These are phyloP conservation scores for Solanum aculeatissimum DNA, from an alignment of 305 asterid species.

Conservation along the genomic window DNA sequence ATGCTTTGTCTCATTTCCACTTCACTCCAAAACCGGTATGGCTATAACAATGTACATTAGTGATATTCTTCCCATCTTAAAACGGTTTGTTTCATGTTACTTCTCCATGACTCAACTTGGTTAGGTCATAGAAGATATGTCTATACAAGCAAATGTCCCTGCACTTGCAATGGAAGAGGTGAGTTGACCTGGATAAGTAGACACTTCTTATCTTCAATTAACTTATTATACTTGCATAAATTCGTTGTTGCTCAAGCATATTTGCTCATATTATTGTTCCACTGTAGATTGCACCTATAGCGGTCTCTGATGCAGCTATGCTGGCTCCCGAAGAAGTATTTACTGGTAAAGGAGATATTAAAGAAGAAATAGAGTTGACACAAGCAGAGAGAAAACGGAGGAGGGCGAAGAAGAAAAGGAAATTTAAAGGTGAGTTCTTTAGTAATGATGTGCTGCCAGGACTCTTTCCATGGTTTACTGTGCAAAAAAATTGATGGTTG, in stretches of 20 bases:
- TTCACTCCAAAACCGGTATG: conserved; percentile 92
- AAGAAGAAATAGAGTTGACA: conserved; percentile 83
- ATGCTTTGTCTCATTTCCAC: conserved; percentile 96
- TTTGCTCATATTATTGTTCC: background rate
- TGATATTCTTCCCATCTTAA: background rate
- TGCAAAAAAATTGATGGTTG: background rate
- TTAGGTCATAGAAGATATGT: conserved; percentile 90
- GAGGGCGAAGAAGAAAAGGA: conserved; percentile 83
- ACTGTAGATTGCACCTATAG: conserved; percentile 84
- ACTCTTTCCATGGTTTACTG: background rate
- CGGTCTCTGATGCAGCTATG: conserved; percentile 95
- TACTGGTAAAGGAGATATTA: conserved; percentile 76
- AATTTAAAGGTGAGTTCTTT: conserved; percentile 50
- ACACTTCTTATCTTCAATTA: background rate
- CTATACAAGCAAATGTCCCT: conserved; percentile 84
- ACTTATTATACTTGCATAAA: background rate
- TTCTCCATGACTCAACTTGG: background rate
- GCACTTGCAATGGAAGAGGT: conserved; percentile 99
- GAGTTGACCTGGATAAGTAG: background rate
- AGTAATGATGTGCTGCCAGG: background rate
- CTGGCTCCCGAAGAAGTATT: conserved; percentile 99
- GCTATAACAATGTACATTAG: background rate
- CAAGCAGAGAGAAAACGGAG: conserved; percentile 77
- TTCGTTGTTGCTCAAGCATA: background rate
- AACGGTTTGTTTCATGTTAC: conserved; percentile 3